phyloP scores from a whole-genome alignment of 805 yeast genomes.

The Wickerhamomyces kurtzmanii region DNA sequence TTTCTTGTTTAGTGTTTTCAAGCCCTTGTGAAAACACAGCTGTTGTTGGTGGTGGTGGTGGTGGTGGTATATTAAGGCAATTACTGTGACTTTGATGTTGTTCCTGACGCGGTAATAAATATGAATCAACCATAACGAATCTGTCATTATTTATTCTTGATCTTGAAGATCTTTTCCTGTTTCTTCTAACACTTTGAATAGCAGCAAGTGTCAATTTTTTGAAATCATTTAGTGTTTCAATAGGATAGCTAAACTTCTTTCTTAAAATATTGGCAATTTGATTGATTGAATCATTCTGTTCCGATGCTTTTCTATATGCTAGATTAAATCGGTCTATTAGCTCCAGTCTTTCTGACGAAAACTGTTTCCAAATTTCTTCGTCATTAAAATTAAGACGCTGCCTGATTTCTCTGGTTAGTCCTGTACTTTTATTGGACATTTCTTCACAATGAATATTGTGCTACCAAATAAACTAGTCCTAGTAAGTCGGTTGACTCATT shows the following conservation, averaged over 20 bases:
- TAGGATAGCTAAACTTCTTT: conserved; percentile 66
- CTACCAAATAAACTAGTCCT: no score
- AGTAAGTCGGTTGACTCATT: no score
- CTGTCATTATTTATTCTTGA: conserved; percentile 12
- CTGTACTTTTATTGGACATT: no score
- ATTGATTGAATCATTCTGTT: conserved; percentile 77
- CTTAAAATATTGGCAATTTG: conserved; percentile 72
- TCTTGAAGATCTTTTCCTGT: conserved; percentile 54
- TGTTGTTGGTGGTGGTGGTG: neutral
- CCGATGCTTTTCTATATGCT: conserved; percentile 72
- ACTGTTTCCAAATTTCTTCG: conserved; percentile 79
- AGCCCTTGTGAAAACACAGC: no score
- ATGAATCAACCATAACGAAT: conserved; percentile 12
- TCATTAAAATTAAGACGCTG: conserved; percentile 64
- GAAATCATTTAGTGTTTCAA: conserved; percentile 55
- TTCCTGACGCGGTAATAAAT: neutral
- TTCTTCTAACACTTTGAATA: conserved; percentile 84
- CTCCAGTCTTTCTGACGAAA: conserved; percentile 84
- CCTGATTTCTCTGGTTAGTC: conserved; percentile 32
- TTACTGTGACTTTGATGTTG: conserved; percentile 5
- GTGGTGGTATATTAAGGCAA: neutral
- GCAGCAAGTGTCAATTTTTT: conserved; percentile 90
- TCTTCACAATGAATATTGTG: no score
- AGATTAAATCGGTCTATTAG: conserved; percentile 66
- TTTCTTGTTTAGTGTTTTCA: no score